phyloP scores from a whole-genome alignment of 805 yeast genomes.

The Myxozyma lipomycoides region DNA sequence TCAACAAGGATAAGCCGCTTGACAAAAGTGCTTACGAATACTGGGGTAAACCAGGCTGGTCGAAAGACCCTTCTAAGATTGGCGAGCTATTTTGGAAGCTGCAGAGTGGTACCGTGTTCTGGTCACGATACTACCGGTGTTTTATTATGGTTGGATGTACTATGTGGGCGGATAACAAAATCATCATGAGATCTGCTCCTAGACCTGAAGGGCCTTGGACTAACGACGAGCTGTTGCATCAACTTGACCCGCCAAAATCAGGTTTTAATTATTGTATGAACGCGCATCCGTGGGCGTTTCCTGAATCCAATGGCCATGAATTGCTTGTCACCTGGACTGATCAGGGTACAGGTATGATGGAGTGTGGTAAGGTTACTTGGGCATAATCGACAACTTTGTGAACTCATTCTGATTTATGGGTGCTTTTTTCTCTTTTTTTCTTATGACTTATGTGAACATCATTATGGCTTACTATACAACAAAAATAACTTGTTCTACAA shows the following conservation, averaged over 20 bases:
- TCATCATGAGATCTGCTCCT: slow-evolving; percentile 25
- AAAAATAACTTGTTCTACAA: no score
- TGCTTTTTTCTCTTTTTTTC: no score
- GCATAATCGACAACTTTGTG: no score
- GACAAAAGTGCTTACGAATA: slow-evolving; percentile 19
- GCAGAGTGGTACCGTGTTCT: slow-evolving; percentile 26
- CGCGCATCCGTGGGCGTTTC: slow-evolving; percentile 29
- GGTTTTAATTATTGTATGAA: slow-evolving; percentile 27
- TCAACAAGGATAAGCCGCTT: slow-evolving; percentile 14
- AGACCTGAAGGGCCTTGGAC: slow-evolving; percentile 29
- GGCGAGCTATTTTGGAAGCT: slow-evolving; percentile 23
- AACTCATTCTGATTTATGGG: no score
- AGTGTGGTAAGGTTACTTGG: slow-evolving; percentile 26
- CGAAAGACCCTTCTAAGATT: slow-evolving; percentile 10
- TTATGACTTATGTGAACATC: no score
- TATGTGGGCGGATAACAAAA: slow-evolving; percentile 25
- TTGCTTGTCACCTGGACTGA: slow-evolving; percentile 27
- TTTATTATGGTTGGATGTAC: slow-evolving; percentile 25
- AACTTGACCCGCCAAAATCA: slow-evolving; percentile 15
- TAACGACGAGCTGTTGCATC: slow-evolving; percentile 12
- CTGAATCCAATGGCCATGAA: slow-evolving; percentile 22
- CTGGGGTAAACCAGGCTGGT: slow-evolving; percentile 21
- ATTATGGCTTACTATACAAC: no score
- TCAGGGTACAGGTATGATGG: slow-evolving; percentile 22
- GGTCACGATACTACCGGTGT: slow-evolving; percentile 20